Conservation (phyloP, 176 grass and related monocot species). For the Raddia distichophylla region DNA sequence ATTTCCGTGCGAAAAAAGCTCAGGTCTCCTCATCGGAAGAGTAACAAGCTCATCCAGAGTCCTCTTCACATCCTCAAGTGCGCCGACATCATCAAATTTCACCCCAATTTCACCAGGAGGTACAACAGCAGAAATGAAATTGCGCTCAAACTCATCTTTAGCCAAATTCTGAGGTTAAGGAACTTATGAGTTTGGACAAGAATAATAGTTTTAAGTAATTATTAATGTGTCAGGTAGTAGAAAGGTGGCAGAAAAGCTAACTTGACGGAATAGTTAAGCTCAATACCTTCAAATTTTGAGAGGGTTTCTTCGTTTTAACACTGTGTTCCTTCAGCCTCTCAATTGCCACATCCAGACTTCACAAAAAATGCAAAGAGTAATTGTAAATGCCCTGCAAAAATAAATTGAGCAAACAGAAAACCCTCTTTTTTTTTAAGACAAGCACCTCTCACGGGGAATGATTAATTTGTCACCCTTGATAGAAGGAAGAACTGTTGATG, state of each 20-base stretch:
- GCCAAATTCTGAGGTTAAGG: slow-evolving; percentile 65
- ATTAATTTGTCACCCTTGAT: slow-evolving; percentile 71
- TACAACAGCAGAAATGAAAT: slow-evolving; percentile 88
- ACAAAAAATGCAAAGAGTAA: slow-evolving; percentile 46
- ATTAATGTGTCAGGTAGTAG: slow-evolving; percentile 17
- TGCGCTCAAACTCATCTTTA: slow-evolving; percentile 91
- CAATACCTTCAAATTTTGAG: slow-evolving; percentile 80
- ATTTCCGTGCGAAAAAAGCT: slow-evolving; percentile 89
- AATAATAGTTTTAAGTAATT: slow-evolving; percentile 9
- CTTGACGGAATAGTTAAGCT: slow-evolving; percentile 18
- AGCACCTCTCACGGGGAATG: slow-evolving; percentile 83
- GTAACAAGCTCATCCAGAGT: slow-evolving; percentile 92
- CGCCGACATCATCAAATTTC: slow-evolving; percentile 95
- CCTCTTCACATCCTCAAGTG: slow-evolving; percentile 89
- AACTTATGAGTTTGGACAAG: slow-evolving; percentile 26
- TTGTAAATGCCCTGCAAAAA: slow-evolving; percentile 15
- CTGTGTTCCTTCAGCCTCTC: slow-evolving; percentile 75
- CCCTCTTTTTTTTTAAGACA: background rate
- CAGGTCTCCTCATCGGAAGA: slow-evolving; percentile 94
- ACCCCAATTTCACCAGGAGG: slow-evolving; percentile 93
- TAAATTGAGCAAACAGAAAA: slow-evolving; percentile 34
- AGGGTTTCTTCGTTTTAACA: slow-evolving; percentile 70
- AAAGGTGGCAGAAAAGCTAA: slow-evolving; percentile 23
- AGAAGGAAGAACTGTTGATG: slow-evolving; percentile 53
- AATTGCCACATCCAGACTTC: slow-evolving; percentile 81